Evolutionary conservation across 192 early-diverging fungal genomes (phyloP), one percentile per base, ranked within the genome.

Genomic region (Chytriomyces confervae): DNA sequence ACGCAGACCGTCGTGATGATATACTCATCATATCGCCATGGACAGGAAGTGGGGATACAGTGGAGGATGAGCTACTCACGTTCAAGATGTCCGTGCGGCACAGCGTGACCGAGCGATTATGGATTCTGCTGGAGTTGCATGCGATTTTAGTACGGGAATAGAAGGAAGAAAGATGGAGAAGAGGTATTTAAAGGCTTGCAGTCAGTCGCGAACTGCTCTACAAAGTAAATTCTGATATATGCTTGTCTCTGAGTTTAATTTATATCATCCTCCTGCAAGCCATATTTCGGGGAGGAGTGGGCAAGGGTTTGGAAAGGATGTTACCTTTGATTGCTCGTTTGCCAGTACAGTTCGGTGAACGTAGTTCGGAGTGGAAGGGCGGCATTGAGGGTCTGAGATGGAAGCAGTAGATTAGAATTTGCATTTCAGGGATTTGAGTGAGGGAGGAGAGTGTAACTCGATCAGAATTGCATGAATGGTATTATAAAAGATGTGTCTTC

Each of bases 391-490:
- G 36, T 36, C 36, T 36, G 36, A 36, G 36, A 36, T 36, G 4
- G 4, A 36, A 36, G 36, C 1, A 36, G 36, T 36, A 0, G 4
- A 3, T 36, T 36, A 36, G 36, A 36, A 36, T 36, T 36, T 36
- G 2, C 4, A 36, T 36, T 2, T 36, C 36, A 36, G 36, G 36
- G 36, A 36, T 36, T 36, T 36, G 53, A 20, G 53, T 0, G 5
- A 57, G 53, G 20, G 20, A 20, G 53, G 16, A 57, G 53, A 57
- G 53, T 3, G 20, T 4, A n/a, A 57, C 13, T 49, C 47, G n/a
- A 69, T 72, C 69, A 72, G 69, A 57, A 72, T 57, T 72, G 69
- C 69, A 72, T 72, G 69, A 72, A 72, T 72, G 69, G 69, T 72
- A 72, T 60, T 60, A 48, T 23, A 72, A 72, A 68, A 27, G 36